These are phyloP conservation scores for Neoboletus brunneissimus DNA, from an alignment of 768 basidiomycete genomes.

Conservation along the genomic window DNA sequence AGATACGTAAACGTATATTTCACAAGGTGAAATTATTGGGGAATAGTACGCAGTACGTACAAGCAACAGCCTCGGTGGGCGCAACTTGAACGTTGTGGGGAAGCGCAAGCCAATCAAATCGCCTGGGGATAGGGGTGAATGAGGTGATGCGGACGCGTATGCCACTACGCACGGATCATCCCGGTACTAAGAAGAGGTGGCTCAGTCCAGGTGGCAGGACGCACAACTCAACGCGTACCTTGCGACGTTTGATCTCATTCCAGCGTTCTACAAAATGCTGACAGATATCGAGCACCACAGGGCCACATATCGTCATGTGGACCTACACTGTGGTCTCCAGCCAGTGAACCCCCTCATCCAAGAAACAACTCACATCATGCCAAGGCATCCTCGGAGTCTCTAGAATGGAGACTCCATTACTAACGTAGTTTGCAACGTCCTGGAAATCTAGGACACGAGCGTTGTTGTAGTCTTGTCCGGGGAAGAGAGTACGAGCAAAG, in stretches of 20 bases:
- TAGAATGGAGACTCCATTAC: slow-evolving; percentile 62
- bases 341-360: neutral
- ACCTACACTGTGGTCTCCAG: slow-evolving; percentile 40
- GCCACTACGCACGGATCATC: slow-evolving; percentile 44
- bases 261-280: slow-evolving; percentile 93
- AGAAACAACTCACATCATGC: slow-evolving; percentile 73
- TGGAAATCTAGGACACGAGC: slow-evolving; percentile 85
- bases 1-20: neutral
- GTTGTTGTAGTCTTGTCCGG: slow-evolving; percentile 93
- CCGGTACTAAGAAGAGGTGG: slow-evolving; percentile 22
- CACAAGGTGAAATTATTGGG: neutral
- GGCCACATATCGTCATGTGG: slow-evolving; percentile 81
- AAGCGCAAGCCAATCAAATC: slow-evolving; percentile 69
- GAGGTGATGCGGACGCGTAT: neutral
- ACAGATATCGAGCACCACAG: slow-evolving; percentile 83
- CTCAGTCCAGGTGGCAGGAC: slow-evolving; percentile 1
- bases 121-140: slow-evolving; percentile 32
- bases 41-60: slow-evolving; percentile 39
- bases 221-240: slow-evolving; percentile 38
- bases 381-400: slow-evolving; percentile 86
- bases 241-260: slow-evolving; percentile 87
- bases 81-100: slow-evolving; percentile 64
- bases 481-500: slow-evolving; percentile 79
- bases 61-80: slow-evolving; percentile 65
- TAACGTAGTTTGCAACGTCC: slow-evolving; percentile 73